These are phyloP conservation scores for Mycena sanguinolenta DNA, from an alignment of 768 basidiomycete genomes.

Conservation along the genomic window DNA sequence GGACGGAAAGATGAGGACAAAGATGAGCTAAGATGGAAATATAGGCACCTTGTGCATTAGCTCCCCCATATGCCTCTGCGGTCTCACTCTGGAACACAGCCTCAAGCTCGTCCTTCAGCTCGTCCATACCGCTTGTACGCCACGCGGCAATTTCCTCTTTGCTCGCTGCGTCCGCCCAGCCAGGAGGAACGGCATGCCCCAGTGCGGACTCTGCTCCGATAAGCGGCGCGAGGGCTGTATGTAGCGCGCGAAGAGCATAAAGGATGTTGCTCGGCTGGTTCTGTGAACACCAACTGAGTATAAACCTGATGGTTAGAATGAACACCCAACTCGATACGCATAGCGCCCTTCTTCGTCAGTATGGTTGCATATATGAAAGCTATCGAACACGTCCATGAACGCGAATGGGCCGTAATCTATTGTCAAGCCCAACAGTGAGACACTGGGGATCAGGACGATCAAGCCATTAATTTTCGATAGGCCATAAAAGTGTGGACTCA, in stretches of 20 bases:
- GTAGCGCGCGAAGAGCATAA: constrained; percentile 83
- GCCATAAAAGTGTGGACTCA: constrained; percentile 45
- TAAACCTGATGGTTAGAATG: background rate
- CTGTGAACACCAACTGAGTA: constrained; percentile 48
- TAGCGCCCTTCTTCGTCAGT: constrained; percentile 85
- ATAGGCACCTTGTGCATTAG: constrained; percentile 76
- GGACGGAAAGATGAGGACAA: background rate
- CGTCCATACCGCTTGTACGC: constrained; percentile 67
- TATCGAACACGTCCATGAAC: constrained; percentile 94
- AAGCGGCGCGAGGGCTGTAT: constrained; percentile 85
- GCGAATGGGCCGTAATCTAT: constrained; percentile 92
- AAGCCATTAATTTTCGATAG: background rate
- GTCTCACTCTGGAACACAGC: constrained; percentile 69
- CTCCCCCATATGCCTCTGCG: constrained; percentile 71
- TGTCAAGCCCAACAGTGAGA: constrained; percentile 81
- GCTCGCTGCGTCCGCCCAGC: constrained; percentile 73
- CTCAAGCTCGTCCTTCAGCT: constrained; percentile 72
- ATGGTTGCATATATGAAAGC: constrained; percentile 92
- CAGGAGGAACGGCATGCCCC: constrained; percentile 64
- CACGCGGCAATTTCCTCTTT: constrained; percentile 72
- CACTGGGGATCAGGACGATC: constrained; percentile 56
- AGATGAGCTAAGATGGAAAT: background rate
- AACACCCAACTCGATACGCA: constrained; percentile 65
- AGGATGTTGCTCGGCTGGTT: constrained; percentile 84
- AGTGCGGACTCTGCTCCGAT: constrained; percentile 84